Percentiles rank a stretch among this genome's conserved stretches.
Conservation (phyloP, 2,329 filamentous ascomycete genomes). For the Fusarium tupiense region DNA sequence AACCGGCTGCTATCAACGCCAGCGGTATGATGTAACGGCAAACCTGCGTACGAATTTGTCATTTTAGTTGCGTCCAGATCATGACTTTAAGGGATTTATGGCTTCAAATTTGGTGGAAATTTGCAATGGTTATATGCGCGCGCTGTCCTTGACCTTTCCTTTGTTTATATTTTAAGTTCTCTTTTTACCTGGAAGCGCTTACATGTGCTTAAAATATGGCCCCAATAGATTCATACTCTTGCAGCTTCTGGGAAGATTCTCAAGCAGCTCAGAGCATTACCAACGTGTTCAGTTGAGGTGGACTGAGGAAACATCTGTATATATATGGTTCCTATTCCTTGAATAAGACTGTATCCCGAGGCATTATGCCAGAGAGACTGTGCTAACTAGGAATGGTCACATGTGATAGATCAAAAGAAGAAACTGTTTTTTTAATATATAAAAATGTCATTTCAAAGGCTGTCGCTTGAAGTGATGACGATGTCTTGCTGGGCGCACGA, state of each 20-base stretch:
- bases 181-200: conserved; percentile 39
- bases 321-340: conserved; percentile 44
- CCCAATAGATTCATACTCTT: conserved; percentile 40
- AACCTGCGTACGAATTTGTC: conserved; percentile 37
- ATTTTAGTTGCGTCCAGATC: conserved; percentile 41
- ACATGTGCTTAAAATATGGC: conserved; percentile 41
- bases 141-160: conserved; percentile 37
- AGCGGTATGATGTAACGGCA: conserved; percentile 56
- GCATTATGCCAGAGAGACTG: conserved; percentile 27
- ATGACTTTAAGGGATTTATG: conserved; percentile 44
- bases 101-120: conserved; percentile 41
- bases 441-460: background rate
- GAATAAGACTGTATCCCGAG: conserved; percentile 11
- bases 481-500: background rate
- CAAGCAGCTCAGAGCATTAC: conserved; percentile 16
- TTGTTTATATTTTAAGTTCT: conserved; percentile 40
- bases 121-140: conserved; percentile 31
- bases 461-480: background rate
- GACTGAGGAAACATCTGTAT: conserved; percentile 43
- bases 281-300: conserved; percentile 18
- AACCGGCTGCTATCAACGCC: conserved; percentile 58
- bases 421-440: conserved; percentile 21
- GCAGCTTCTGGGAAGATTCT: conserved; percentile 19
- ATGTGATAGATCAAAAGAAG: conserved; percentile 27
- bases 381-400: conserved; percentile 16